Percentiles rank a stretch among this genome's conserved stretches.
phyloP scores from a whole-genome alignment of 169 alveolate genomes.

The Babesia sp. region DNA sequence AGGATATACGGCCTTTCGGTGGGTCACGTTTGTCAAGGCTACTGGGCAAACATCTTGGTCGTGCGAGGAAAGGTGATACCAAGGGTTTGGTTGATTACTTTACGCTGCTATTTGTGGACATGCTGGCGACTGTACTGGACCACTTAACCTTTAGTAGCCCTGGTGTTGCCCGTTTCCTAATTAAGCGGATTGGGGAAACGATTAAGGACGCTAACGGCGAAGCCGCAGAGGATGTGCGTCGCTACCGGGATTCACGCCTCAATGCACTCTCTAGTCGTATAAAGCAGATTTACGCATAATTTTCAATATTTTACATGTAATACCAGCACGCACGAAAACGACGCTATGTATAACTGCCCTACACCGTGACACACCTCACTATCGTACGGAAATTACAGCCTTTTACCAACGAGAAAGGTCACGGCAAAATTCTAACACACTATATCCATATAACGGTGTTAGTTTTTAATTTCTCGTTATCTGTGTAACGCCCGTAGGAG shows the following conservation, averaged over 20 bases:
- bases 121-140: conserved; percentile 38
- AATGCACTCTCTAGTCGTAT: conserved; percentile 12
- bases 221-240: conserved; percentile 13
- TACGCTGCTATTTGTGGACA: conserved; percentile 15
- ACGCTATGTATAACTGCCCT: not conserved
- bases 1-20: not conserved
- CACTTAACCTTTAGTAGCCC: conserved; percentile 26
- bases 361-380: not conserved
- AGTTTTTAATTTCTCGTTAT: no score
- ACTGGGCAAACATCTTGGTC: conserved; percentile 2
- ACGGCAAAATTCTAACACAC: no score
- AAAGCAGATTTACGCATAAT: conserved; percentile 20
- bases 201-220: conserved; percentile 11
- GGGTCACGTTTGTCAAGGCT: conserved; percentile 1
- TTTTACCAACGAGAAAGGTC: no score
- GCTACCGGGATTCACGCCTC: conserved; percentile 20
- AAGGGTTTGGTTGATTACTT: conserved; percentile 23
- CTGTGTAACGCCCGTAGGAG: no score
- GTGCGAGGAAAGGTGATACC: conserved; percentile 22
- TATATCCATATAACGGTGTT: no score
- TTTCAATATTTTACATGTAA: not conserved
- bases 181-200: conserved; percentile 1
- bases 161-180: conserved; percentile 35
- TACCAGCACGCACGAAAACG: not conserved
- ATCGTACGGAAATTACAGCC: no score